Evolutionary conservation across 306 rosid genomes (phyloP).

Genomic region (Cicer yamashitae): DNA sequence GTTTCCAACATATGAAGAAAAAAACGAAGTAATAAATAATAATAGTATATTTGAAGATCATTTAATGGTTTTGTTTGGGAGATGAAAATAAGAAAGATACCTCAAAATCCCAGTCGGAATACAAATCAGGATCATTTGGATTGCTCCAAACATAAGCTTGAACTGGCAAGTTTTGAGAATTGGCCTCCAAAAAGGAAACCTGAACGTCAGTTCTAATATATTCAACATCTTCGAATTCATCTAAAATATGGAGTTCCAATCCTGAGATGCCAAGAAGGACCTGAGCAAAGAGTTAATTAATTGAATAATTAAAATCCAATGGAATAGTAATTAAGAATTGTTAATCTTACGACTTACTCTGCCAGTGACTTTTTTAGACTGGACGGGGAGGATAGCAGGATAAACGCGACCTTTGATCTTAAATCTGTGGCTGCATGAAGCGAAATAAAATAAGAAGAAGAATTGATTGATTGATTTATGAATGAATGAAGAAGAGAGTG

Average conservation of each 20-base stretch:
- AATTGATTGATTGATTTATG: not conserved
- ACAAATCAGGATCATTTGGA: conserved; percentile 73
- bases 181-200: conserved; percentile 53
- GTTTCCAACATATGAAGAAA: conserved; percentile 5
- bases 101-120: conserved; percentile 92
- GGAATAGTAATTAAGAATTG: too few relatives aligned
- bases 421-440: conserved; percentile 65
- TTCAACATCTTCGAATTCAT: conserved; percentile 83
- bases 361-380: conserved; percentile 61
- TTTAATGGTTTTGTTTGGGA: not conserved
- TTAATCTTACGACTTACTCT: not conserved
- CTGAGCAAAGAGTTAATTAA: conserved; percentile 45
- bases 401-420: conserved; percentile 86
- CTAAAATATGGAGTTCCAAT: conserved; percentile 66
- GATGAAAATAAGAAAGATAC: conserved; percentile 48
- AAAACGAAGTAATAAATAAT: not conserved
- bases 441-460: not conserved
- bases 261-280: conserved; percentile 73
- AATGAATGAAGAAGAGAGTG: not conserved
- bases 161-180: conserved; percentile 56
- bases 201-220: conserved; percentile 70
- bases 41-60: conserved; percentile 20
- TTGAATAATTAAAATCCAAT: not conserved
- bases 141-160: conserved; percentile 76
- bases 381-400: conserved; percentile 87